phyloP scores from a whole-genome alignment of 306 rosid genomes.

The Medicago ruthenica region DNA sequence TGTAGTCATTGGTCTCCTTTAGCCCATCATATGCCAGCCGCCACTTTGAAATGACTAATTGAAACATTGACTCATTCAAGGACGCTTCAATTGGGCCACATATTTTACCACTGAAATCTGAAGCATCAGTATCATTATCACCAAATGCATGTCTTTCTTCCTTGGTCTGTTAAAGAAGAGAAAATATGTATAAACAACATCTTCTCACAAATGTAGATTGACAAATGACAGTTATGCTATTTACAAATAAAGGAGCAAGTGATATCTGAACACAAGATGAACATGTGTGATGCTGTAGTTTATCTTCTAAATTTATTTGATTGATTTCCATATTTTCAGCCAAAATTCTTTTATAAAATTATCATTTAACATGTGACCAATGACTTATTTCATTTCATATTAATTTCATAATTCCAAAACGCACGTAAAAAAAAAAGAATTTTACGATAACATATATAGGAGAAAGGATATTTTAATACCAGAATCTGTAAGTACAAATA shows the following conservation, averaged over 20 bases:
- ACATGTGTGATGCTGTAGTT: slow-evolving; percentile 5
- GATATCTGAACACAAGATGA: slow-evolving; percentile 35
- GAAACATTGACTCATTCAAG: slow-evolving; percentile 91
- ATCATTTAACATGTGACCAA: slow-evolving; percentile 13
- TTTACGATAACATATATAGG: too few species aligned
- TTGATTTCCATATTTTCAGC: slow-evolving; percentile 16
- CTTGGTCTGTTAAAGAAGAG: slow-evolving; percentile 53
- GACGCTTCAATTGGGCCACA: slow-evolving; percentile 94
- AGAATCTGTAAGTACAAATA: slow-evolving; percentile 17
- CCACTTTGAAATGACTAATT: slow-evolving; percentile 82
- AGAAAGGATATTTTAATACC: not conserved
- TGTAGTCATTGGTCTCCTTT: slow-evolving; percentile 82
- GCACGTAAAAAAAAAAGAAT: not conserved
- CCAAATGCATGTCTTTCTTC: slow-evolving; percentile 46
- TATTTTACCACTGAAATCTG: slow-evolving; percentile 75
- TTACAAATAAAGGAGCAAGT: slow-evolving; percentile 30
- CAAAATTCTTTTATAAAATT: not conserved
- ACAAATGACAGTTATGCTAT: slow-evolving; percentile 29
- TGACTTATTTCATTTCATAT: not conserved
- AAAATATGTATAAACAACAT: slow-evolving; percentile 34
- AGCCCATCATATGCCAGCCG: slow-evolving; percentile 80
- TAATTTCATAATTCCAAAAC: slow-evolving; percentile 1
- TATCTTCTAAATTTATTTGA: slow-evolving; percentile 24
- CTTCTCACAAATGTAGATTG: slow-evolving; percentile 16
- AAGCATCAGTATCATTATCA: slow-evolving; percentile 55